phyloP scores from a whole-genome alignment of 1,284 basidiomycete species.

The Phellinidium pouzarii region DNA sequence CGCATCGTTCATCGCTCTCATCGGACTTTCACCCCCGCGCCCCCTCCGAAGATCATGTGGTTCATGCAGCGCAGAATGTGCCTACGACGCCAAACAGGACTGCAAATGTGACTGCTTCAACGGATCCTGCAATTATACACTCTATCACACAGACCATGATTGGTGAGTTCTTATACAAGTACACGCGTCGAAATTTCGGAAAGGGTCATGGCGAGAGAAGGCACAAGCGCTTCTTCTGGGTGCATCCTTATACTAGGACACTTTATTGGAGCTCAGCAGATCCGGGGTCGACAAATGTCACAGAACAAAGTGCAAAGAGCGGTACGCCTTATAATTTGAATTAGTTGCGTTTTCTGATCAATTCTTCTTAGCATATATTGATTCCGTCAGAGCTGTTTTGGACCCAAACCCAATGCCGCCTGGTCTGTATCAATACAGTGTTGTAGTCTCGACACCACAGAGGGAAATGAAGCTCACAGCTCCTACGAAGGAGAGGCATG shows the following conservation, averaged over 20 bases:
- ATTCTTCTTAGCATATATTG: slow-evolving; percentile 79
- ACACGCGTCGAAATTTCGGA: slow-evolving; percentile 87
- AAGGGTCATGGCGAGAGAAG: slow-evolving; percentile 87
- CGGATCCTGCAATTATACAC: slow-evolving; percentile 86
- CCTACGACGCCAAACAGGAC: slow-evolving; percentile 25
- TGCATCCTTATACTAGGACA: slow-evolving; percentile 98
- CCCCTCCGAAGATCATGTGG: slow-evolving; percentile 27
- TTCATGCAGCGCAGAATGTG: not conserved
- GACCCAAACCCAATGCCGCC: slow-evolving; percentile 93
- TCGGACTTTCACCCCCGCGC: slow-evolving; percentile 48
- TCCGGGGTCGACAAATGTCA: slow-evolving; percentile 80
- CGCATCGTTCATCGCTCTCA: slow-evolving; percentile 71
- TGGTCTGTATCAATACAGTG: slow-evolving; percentile 87
- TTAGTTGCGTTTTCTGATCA: slow-evolving; percentile 9
- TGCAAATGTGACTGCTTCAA: slow-evolving; percentile 40
- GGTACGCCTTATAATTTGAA: slow-evolving; percentile 51
- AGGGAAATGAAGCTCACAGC: slow-evolving; percentile 98
- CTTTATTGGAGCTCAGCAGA: slow-evolving; percentile 96
- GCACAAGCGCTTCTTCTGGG: slow-evolving; percentile 98
- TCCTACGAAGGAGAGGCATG: slow-evolving; percentile 88
- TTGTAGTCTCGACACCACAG: slow-evolving; percentile 87
- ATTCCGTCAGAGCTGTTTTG: slow-evolving; percentile 82
- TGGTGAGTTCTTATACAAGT: slow-evolving; percentile 97
- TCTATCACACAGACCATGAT: slow-evolving; percentile 99
- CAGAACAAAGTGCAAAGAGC: slow-evolving; percentile 93